Conservation (phyloP, 768 basidiomycete genomes). For the Cubamyces sp. region DNA sequence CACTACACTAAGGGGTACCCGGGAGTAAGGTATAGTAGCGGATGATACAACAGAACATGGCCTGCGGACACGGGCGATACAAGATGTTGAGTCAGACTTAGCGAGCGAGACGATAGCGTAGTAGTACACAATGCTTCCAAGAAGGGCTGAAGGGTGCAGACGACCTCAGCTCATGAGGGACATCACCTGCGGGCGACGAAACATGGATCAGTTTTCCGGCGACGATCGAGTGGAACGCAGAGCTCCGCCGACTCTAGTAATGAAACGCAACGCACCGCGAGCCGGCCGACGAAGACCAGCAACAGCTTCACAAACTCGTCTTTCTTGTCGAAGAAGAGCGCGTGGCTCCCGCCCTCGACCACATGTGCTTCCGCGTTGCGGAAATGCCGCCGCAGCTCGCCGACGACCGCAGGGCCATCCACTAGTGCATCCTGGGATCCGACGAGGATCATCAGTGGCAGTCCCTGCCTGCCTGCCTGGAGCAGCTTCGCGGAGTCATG, state of each 20-base stretch:
- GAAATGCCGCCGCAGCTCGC: slow-evolving; percentile 38
- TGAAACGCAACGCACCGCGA: slow-evolving; percentile 17
- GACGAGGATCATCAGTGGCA: slow-evolving; percentile 25
- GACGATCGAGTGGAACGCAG: background rate
- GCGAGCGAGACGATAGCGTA: background rate
- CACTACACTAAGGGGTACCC: background rate
- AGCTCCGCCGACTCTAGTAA: background rate
- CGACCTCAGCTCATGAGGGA: slow-evolving; percentile 15
- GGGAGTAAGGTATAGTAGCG: slow-evolving; percentile 1
- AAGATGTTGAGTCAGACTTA: background rate
- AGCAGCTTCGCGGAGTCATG: slow-evolving; percentile 23
- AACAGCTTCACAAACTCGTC: slow-evolving; percentile 33
- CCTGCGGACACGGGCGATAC: background rate
- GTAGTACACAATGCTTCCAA: background rate
- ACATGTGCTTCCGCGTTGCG: slow-evolving; percentile 37
- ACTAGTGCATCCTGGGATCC: slow-evolving; percentile 24
- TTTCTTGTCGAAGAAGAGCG: slow-evolving; percentile 38
- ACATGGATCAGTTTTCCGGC: background rate
- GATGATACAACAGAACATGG: background rate
- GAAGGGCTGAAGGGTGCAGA: background rate
- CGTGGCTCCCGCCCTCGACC: slow-evolving; percentile 39
- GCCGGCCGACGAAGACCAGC: slow-evolving; percentile 19
- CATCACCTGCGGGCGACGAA: slow-evolving; percentile 15
- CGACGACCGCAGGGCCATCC: slow-evolving; percentile 27
- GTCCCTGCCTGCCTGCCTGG: slow-evolving; percentile 22